phyloP scores from a whole-genome alignment of 2,329 filamentous ascomycete species.

The Cordyceps tenuipes region DNA sequence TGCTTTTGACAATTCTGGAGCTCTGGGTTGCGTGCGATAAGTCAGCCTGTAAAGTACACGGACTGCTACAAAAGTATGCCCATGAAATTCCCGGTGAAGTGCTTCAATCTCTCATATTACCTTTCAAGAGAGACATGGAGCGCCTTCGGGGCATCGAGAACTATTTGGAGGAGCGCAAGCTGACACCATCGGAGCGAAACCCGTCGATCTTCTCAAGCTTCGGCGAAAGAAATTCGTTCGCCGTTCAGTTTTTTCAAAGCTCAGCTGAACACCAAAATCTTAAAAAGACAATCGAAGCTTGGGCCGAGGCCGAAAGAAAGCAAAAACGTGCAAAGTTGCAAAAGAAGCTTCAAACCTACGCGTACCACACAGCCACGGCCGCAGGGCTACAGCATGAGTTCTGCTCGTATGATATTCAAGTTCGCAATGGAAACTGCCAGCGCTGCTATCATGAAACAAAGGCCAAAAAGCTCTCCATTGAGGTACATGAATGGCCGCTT shows the following conservation, averaged over 20 bases:
- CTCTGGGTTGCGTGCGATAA: slow-evolving; percentile 52
- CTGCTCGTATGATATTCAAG: not conserved
- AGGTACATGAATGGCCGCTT: slow-evolving; percentile 7
- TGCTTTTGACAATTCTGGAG: slow-evolving; percentile 47
- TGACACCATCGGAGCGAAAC: not conserved
- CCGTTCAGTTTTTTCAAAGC: not conserved
- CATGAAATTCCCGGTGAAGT: slow-evolving; percentile 31
- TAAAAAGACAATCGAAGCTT: not conserved
- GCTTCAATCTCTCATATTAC: slow-evolving; percentile 37
- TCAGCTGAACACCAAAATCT: not conserved
- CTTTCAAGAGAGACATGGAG: slow-evolving; percentile 34
- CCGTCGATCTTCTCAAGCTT: not conserved
- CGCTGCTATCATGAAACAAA: not conserved
- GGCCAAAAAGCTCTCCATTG: not conserved
- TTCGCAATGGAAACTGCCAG: not conserved
- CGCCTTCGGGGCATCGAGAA: slow-evolving; percentile 35
- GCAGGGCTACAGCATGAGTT: not conserved
- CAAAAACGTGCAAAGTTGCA: not conserved
- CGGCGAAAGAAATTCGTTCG: not conserved
- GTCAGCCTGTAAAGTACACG: slow-evolving; percentile 27
- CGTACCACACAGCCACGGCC: not conserved
- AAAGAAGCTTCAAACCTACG: too few species aligned
- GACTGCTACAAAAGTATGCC: slow-evolving; percentile 38
- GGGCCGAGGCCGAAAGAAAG: not conserved
- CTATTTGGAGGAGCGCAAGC: slow-evolving; percentile 28